Evolutionary conservation across 2,329 filamentous ascomycete species (phyloP), one percentile per base, ranked within the genome.

Genomic region (Trichophyton simii): DNA sequence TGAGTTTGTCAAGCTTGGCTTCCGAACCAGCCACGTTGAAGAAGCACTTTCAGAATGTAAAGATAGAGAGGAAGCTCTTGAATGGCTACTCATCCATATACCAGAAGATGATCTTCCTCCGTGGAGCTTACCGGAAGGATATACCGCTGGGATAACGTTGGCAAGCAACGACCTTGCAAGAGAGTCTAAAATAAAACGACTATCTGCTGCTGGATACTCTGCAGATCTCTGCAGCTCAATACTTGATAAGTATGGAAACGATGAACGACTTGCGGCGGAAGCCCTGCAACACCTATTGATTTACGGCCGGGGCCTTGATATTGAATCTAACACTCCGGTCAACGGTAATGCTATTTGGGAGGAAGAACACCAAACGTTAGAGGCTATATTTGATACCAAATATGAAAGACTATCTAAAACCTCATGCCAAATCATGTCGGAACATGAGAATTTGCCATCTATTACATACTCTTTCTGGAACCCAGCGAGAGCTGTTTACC

Each of bases 11-110:
- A 82, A 79, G n/a, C 80, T 95, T 58, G 91, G 90, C 0, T 99
- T 99, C 72, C 85, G 92, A n/a, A 81, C 80, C 68, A 95, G 87
- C 68, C 94, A 99, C 70, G 83, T 91, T 46, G 85, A 95, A 70
- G 94, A 99, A 75, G 92, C 94, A 7, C 83, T 88, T 0, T 84
- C 84, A 52, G 85, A 91, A 68, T 96, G 91, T 77, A 95, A 92
- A 72, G 91, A 96, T 71, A 82, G 87, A 34, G 91, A 96, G 71
- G 94, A 99, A 75, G 87, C 90, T 15, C 80, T 99, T 1, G 92
- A 97, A 72, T 99, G 94, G 94, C 81, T 99, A 15, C 81, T 99
- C 57, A 91, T 97, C 59, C 92, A 99, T 73, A 91, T 99, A 1
- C 94, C 94, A 0, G 94, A 99, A 71, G 94, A 99, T 71, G 94